These are phyloP conservation scores for Eimeria brunetti DNA, from an alignment of 169 alveolate genomes.

Conservation along the genomic window DNA sequence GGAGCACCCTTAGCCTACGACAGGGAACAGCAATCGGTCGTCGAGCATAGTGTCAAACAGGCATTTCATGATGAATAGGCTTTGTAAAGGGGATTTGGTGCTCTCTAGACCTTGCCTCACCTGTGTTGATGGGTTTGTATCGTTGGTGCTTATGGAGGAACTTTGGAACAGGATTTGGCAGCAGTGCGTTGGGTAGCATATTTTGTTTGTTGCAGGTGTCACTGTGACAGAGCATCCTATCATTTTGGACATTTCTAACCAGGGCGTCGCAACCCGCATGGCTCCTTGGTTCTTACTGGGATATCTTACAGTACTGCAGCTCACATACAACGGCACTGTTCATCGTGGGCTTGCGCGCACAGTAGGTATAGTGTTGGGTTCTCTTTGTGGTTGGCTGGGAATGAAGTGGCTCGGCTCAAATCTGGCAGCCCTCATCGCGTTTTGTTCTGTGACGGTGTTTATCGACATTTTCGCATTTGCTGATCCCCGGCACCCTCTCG, in stretches of 20 bases:
- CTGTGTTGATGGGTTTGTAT: not conserved
- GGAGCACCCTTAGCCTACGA: not conserved
- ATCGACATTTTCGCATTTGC: conserved; percentile 49
- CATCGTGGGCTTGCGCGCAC: conserved; percentile 69
- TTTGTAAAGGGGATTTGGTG: not conserved
- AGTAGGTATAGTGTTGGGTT: conserved; percentile 56
- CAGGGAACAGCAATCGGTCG: not conserved
- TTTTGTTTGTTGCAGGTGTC: conserved; percentile 54
- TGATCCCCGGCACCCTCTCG: conserved; percentile 53
- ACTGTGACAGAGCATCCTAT: conserved; percentile 34
- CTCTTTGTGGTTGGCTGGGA: conserved; percentile 61
- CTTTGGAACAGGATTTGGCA: not conserved
- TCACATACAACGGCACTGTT: conserved; percentile 72
- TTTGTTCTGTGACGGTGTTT: conserved; percentile 30
- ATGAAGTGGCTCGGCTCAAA: conserved; percentile 21
- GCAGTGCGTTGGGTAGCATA: not conserved
- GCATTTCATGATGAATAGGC: not conserved
- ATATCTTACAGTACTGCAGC: conserved; percentile 65
- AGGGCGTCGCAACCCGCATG: conserved; percentile 71
- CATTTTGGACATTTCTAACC: conserved; percentile 42
- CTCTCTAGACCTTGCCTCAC: not conserved
- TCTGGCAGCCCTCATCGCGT: conserved; percentile 66
- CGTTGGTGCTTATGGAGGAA: not conserved
- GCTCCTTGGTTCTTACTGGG: conserved; percentile 77
- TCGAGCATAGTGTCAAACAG: not conserved